Evolutionary conservation across 164 flowering plant genomes (phyloP), one percentile per base, ranked within the genome.

Genomic region (Chimonanthus salicifolius): DNA sequence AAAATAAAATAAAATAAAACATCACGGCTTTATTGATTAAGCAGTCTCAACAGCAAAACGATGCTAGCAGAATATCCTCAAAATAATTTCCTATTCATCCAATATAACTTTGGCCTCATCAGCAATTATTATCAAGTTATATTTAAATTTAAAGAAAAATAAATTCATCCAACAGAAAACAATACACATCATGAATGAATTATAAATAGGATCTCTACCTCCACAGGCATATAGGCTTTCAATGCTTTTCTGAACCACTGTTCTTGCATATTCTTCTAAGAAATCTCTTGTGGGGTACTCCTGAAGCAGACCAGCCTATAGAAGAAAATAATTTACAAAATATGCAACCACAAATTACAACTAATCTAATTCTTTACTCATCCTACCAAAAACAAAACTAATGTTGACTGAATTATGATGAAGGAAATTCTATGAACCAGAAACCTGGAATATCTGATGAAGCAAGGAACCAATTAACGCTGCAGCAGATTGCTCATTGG

Each of bases 401-500:
- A 33, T 60, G 47, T 50, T 63, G 65, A 21, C 6, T 63, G 18
- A 20, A n/a, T 20, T 4, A 65, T 33, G 68, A 33, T 43, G 45
- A 7, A 58, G 64, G 73, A 6, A 45, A 71, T 45, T 60, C 45
- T 44, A 20, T 47, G 69, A 49, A 64, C 18, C 44, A 50, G 33
- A 77, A 74, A 96, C 99, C 98, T 96, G 99, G 84, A 93, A 96
- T 71, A 89, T 79, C 78, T 90, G 95, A 82, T 96, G 99, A 79
- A 96, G 88, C 87, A 94, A 73, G 79, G 91, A 90, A 67, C 98
- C 99, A 76, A 86, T 78, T 75, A 96, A 80, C 66, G 99, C 95
- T 78, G 92, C 88, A 80, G 73, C 74, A 60, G 99, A 90, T 73
- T 88, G 77, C 69, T 92, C 97, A 76, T 51, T 83, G 46, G 75